Base-by-base conservation (phyloP, 2,329 filamentous ascomycete genomes). In the Fusarium multiceps region DNA sequence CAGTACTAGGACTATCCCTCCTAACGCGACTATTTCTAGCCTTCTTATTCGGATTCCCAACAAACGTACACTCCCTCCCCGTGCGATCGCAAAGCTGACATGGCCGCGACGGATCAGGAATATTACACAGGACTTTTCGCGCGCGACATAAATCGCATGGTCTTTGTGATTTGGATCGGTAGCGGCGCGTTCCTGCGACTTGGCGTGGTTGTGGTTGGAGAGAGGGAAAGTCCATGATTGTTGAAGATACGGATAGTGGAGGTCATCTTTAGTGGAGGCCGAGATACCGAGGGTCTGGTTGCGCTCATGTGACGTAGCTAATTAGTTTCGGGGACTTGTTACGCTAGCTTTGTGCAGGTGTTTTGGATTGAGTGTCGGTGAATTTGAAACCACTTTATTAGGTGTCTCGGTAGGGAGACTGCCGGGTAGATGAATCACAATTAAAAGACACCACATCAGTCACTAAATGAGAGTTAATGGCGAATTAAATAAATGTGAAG, bases 81-180 rank as follows among this genome's bases (percentile, higher is more conserved):
- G 70, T 74, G 7, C 73, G 57, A 23, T 71, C 59, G 23, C 73
- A 75, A 4, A 75, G 63, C 45, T 75, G 73, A 30, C 73, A 75
- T 20, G 73, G 73, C 37, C 58, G 51, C n/a, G 61, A 53, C 1
- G 73, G 73, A 32, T 75, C 73, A 8, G 73, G 73, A 4, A 75
- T 75, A 11, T 75, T 75, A 57, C 73, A 75, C 6, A 75, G 67
- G 3, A 69, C 73, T 37, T 75, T 75, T 23, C 73, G 73, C 4
- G 72, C 30, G 1, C 56, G 10, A 2, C 56, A 59, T 4, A 59
- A 13, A 7, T 59, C 56, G 7, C 56, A 59, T 11, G 56, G 56
- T 7, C 56, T 23, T 25, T 59, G 56, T 0, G 56, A 59, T 6
- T 59, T 59, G 4, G 56, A 59, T 7, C 56, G 56, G 13, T 59